phyloP scores from a whole-genome alignment of 208 protist species.

The Hexamita inflata region DNA sequence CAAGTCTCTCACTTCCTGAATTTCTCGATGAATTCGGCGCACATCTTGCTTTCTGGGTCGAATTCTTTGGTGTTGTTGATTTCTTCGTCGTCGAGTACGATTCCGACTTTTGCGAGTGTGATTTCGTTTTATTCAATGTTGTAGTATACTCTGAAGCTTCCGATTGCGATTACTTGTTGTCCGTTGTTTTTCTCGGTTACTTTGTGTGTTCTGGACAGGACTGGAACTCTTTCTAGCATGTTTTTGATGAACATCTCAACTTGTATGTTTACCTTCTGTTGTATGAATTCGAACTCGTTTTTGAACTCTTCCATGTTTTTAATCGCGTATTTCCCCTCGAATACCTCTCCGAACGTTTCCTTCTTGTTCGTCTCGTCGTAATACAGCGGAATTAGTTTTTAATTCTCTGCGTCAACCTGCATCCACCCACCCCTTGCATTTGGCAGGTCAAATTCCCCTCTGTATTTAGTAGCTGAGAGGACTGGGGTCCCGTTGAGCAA shows the following conservation, averaged over 20 bases:
- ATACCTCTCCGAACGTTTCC: not conserved
- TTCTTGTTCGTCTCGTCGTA: not conserved
- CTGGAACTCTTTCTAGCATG: not conserved
- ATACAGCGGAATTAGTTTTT: not conserved
- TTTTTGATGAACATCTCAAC: not conserved
- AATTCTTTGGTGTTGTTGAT: no score
- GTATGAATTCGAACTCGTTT: not conserved
- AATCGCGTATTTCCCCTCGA: not conserved
- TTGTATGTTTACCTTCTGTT: not conserved
- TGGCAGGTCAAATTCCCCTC: not conserved
- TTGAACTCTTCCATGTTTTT: not conserved
- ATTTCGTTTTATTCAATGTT: not conserved
- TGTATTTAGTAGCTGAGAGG: slow-evolving; percentile 27
- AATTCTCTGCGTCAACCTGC: not conserved
- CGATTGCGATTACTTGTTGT: not conserved
- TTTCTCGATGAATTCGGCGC: no score
- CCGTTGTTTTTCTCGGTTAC: not conserved
- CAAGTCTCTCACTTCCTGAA: no score
- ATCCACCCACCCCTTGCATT: not conserved
- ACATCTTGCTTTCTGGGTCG: no score
- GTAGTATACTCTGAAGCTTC: not conserved
- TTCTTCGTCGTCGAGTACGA: no score
- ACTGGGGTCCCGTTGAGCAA: slow-evolving; percentile 33
- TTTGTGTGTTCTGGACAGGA: not conserved
- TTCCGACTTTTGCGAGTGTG: not conserved